These are phyloP conservation scores for Luzula sylvatica DNA, from an alignment of 176 grass and related monocot genomes.

Conservation along the genomic window DNA sequence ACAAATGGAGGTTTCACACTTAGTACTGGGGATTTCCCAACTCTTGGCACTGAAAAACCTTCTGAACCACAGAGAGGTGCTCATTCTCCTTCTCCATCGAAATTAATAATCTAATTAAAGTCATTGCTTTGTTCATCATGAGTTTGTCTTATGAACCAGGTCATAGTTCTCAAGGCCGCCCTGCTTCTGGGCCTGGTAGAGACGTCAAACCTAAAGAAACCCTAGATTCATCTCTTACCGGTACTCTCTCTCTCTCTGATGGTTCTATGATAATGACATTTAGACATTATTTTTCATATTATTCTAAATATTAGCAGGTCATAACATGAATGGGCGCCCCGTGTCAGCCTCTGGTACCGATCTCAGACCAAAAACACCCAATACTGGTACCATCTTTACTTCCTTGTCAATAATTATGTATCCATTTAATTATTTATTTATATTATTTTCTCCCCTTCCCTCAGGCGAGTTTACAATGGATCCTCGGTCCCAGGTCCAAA, in stretches of 20 bases:
- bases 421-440: background rate
- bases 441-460: background rate
- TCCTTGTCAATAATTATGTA: background rate
- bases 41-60: conserved; percentile 72
- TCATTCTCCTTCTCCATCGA: conserved; percentile 1
- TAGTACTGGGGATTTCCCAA: conserved; percentile 88
- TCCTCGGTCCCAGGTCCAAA: conserved; percentile 22
- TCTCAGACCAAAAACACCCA: background rate
- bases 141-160: conserved; percentile 31
- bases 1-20: conserved; percentile 67
- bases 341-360: conserved; percentile 2
- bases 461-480: conserved; percentile 17
- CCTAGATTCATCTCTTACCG: conserved; percentile 27
- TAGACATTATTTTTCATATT: background rate
- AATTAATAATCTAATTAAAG: conserved; percentile 5
- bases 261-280: background rate
- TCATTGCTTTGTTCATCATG: conserved; percentile 2
- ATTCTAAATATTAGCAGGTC: background rate
- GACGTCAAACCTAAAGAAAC: conserved; percentile 39
- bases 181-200: conserved; percentile 54
- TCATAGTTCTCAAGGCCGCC: conserved; percentile 54
- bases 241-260: conserved; percentile 37
- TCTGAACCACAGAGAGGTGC: conserved; percentile 67
- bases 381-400: conserved; percentile 9
- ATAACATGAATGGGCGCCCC: conserved; percentile 3